These are phyloP conservation scores for Dimargaris cristalligena DNA, from an alignment of 192 early-diverging fungal species.

Conservation along the genomic window DNA sequence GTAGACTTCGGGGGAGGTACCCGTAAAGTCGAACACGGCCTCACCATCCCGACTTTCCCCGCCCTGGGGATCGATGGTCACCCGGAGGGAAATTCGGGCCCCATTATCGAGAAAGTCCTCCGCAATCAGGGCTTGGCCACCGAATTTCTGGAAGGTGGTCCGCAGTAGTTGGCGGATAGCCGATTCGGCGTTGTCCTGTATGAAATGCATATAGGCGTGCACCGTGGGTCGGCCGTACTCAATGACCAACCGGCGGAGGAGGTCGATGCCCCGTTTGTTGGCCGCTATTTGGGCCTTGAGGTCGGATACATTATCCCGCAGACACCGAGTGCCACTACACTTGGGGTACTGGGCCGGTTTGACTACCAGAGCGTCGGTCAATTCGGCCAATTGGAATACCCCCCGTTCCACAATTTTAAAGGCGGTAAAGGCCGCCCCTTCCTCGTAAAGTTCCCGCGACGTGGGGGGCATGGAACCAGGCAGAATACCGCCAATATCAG, in stretches of 20 bases:
- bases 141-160: constrained; percentile 26
- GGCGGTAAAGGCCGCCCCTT: constrained; percentile 80
- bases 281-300: constrained; percentile 95
- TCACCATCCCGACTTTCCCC: constrained; percentile 33
- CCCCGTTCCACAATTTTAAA: constrained; percentile 77
- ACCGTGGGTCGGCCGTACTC: constrained; percentile 78
- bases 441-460: constrained; percentile 81
- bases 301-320: constrained; percentile 84
- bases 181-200: constrained; percentile 73
- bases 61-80: constrained; percentile 45
- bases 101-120: constrained; percentile 90
- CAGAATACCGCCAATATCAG: constrained; percentile 81
- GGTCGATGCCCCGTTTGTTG: constrained; percentile 78
- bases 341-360: constrained; percentile 70
- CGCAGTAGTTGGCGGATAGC: constrained; percentile 69
- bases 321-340: constrained; percentile 75
- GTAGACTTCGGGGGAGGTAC: constrained; percentile 76
- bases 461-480: constrained; percentile 86
- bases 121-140: constrained; percentile 22
- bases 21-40: constrained; percentile 85
- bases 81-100: constrained; percentile 48
- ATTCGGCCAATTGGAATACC: constrained; percentile 65
- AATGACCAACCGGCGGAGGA: constrained; percentile 60
- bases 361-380: constrained; percentile 54
- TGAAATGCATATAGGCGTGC: constrained; percentile 90